These are phyloP conservation scores for Penicillium flavigenum DNA, from an alignment of 495 filamentous ascomycete species.

Conservation along the genomic window DNA sequence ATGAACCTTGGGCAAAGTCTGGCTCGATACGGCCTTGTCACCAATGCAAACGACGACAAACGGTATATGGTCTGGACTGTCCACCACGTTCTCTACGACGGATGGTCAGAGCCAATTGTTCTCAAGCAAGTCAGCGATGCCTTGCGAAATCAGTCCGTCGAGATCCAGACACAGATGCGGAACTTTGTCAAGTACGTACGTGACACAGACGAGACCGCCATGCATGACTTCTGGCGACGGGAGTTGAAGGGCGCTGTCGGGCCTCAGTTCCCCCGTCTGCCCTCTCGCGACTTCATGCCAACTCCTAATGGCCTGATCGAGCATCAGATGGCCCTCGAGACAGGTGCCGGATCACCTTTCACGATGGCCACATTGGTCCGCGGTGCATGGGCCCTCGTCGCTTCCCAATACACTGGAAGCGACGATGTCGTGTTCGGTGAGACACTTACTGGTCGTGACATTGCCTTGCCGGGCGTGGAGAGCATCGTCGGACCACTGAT, in stretches of 20 bases:
- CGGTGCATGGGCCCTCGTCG: conserved; percentile 60
- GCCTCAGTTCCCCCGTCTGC: conserved; percentile 57
- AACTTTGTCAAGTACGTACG: conserved; percentile 46
- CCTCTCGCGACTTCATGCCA: conserved; percentile 54
- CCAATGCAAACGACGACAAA: conserved; percentile 29
- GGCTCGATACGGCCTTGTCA: conserved; percentile 54
- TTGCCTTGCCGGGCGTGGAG: conserved; percentile 46
- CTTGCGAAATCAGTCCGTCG: conserved; percentile 23
- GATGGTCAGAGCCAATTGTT: conserved; percentile 60
- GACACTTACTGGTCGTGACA: conserved; percentile 54
- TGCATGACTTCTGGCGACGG: conserved; percentile 45
- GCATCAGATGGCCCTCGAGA: conserved; percentile 46
- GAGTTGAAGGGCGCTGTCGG: conserved; percentile 52
- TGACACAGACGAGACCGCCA: conserved; percentile 35
- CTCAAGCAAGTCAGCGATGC: conserved; percentile 52
- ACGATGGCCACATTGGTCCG: conserved; percentile 61
- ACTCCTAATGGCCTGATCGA: conserved; percentile 53
- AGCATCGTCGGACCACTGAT: conserved; percentile 57
- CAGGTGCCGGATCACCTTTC: conserved; percentile 37
- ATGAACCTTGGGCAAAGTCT: conserved; percentile 58
- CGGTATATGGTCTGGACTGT: conserved; percentile 59
- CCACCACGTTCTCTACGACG: conserved; percentile 69
- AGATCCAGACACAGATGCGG: conserved; percentile 33
- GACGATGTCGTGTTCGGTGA: conserved; percentile 60
- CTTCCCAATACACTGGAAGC: conserved; percentile 52